Evolutionary conservation across 495 filamentous ascomycete species (phyloP).

Genomic region (Glonium stellatum): DNA sequence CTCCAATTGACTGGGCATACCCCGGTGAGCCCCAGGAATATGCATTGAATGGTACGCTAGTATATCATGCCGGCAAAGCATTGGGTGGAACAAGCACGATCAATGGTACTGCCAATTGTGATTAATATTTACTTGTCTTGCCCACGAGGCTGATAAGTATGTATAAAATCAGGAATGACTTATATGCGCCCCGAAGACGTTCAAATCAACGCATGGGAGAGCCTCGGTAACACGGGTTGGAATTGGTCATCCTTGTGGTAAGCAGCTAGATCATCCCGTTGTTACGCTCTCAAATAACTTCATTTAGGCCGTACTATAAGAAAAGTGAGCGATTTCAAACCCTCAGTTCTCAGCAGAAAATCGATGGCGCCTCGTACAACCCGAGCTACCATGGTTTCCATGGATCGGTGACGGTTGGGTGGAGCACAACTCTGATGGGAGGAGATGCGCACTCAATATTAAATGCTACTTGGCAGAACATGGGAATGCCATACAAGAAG

Average conservation of each 20-base stretch:
- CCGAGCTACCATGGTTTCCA: constrained; percentile 2
- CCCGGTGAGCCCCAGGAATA: constrained; percentile 41
- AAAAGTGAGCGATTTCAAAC: constrained; percentile 10
- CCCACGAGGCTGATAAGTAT: no score
- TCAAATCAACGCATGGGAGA: constrained; percentile 30
- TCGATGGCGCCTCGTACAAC: constrained; percentile 8
- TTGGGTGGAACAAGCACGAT: constrained; percentile 49
- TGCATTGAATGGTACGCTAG: constrained; percentile 33
- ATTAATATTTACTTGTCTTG: no score
- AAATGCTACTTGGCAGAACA: not conserved
- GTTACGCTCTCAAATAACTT: not conserved
- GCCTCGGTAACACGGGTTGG: constrained; percentile 12
- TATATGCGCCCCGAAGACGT: constrained; percentile 38
- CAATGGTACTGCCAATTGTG: constrained; percentile 37
- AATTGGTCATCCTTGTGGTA: constrained; percentile 11
- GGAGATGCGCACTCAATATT: constrained; percentile 8
- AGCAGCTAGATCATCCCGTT: not conserved
- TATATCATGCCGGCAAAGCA: constrained; percentile 44
- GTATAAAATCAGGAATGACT: constrained; percentile 39
- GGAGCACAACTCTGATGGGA: constrained; percentile 5
- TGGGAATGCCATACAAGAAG: constrained; percentile 5
- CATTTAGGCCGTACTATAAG: constrained; percentile 12
- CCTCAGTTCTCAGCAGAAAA: not conserved
- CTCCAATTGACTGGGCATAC: constrained; percentile 49
- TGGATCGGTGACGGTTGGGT: constrained; percentile 11